Evolutionary conservation across 148 eudicot genomes (phyloP), one percentile per base, ranked within the genome.

Genomic region (Camellia lanceoleosa): DNA sequence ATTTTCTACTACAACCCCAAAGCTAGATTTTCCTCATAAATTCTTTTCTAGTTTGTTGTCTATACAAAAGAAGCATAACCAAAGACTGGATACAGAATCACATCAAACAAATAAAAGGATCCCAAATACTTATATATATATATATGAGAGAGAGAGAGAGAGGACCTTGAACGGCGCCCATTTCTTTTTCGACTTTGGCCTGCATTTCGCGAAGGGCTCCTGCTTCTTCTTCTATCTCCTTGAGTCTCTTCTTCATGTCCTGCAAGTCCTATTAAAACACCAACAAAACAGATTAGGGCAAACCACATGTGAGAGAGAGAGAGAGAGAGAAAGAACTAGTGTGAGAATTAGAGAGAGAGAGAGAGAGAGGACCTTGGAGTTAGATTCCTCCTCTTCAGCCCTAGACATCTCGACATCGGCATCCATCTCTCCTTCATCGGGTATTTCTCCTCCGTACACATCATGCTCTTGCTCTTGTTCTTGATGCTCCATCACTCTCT

Each of bases 121-220:
- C 18, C 52, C 56, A 70, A 71, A 7, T 6, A 49, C 15, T 2
- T 47, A 4, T 2, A 15, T 65, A 30, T 49, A 2, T 19, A 13
- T 52, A 38, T 49, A 56, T 65, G 5, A 59, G 14, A 19, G 54
- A 63, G 71, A 55, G 49, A 63, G 71, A 55, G 49, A 42, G 43
- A 49, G 42, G 13, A 84, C 87, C 87, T 84, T 81, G 79, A 68
- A 72, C 84, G 1, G 79, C 73, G 2, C 87, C 87, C 86, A 84
- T 84, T 69, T 84, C 86, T 67, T 84, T 84, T 81, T 84, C 86
- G 15, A 84, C 86, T 62, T 84, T 84, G 20, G 86, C 84, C 78
- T 84, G 86, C 86, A 84, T 84, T 68, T 84, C 84, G n/a, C 86
- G 81, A 19, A 84, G 84, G 38, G 84, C 84, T 6, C 82, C 87